Conservation (phyloP, 179 eudicot genomes). For the Drosera spatulata region DNA sequence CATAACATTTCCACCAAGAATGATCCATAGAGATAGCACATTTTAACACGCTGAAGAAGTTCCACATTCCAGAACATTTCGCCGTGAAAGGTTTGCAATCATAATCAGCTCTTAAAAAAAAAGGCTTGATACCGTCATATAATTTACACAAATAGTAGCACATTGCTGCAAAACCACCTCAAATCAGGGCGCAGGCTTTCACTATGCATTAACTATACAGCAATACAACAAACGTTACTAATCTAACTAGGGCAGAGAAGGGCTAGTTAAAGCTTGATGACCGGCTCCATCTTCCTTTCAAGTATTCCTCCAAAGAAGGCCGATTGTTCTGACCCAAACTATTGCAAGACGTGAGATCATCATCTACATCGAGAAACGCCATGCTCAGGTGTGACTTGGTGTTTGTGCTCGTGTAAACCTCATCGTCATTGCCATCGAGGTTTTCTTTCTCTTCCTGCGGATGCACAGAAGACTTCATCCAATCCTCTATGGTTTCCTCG, state of each 20-base stretch:
- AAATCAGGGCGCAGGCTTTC: too few relatives aligned
- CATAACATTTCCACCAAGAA: too few relatives aligned
- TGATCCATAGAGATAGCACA: too few relatives aligned
- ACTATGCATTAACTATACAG: too few relatives aligned
- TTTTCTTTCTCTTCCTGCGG: conserved; percentile 21
- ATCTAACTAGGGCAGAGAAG: neutral
- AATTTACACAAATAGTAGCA: too few relatives aligned
- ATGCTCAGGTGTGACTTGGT: conserved; percentile 9
- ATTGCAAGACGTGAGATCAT: conserved; percentile 6
- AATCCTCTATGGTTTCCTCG: conserved; percentile 30
- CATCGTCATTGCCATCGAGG: conserved; percentile 46
- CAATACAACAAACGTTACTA: too few relatives aligned
- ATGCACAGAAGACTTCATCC: conserved; percentile 13
- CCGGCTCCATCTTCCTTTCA: conserved; percentile 13
- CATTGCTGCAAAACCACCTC: too few relatives aligned
- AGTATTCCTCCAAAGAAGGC: conserved; percentile 13
- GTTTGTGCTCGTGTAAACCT: conserved; percentile 48
- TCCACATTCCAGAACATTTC: too few relatives aligned
- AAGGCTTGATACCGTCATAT: too few relatives aligned
- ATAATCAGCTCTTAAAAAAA: too few relatives aligned
- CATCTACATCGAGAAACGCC: conserved; percentile 8
- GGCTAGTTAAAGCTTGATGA: conserved; percentile 8
- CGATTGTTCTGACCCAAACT: conserved; percentile 12
- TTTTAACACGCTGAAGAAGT: too few relatives aligned
- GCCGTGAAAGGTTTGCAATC: too few relatives aligned